These are phyloP conservation scores for Ormosia semicastrata DNA, from an alignment of 306 rosid genomes.

Conservation along the genomic window DNA sequence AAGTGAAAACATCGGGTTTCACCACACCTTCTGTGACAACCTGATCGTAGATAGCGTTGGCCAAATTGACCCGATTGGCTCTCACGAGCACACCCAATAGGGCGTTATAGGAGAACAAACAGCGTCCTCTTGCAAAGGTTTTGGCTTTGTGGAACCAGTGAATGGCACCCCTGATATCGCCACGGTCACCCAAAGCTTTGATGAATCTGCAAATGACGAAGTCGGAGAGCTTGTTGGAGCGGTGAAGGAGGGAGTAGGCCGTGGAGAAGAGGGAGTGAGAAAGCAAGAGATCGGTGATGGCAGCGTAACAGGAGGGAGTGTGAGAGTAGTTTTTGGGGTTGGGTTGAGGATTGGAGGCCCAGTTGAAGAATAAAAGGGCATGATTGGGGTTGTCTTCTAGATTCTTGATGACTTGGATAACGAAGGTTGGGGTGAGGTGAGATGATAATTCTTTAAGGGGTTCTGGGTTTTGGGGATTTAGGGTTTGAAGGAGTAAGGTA, in stretches of 20 bases:
- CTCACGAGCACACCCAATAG: slow-evolving; percentile 48
- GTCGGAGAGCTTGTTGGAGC: slow-evolving; percentile 32
- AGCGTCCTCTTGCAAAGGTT: slow-evolving; percentile 25
- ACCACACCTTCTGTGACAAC: slow-evolving; percentile 32
- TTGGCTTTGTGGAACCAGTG: slow-evolving; percentile 54
- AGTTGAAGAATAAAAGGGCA: slow-evolving; percentile 39
- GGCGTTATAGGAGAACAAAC: slow-evolving; percentile 43
- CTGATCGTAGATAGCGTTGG: slow-evolving; percentile 44
- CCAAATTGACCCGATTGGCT: slow-evolving; percentile 40
- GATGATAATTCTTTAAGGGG: slow-evolving; percentile 34
- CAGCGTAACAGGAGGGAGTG: slow-evolving; percentile 22
- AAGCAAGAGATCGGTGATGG: slow-evolving; percentile 32
- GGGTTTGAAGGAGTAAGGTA: slow-evolving; percentile 37
- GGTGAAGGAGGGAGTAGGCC: slow-evolving; percentile 40
- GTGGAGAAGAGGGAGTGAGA: slow-evolving; percentile 56
- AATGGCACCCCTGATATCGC: slow-evolving; percentile 49
- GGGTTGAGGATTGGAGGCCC: slow-evolving; percentile 31
- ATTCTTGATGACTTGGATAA: slow-evolving; percentile 24
- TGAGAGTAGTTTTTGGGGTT: slow-evolving; percentile 27
- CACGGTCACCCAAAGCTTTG: slow-evolving; percentile 38
- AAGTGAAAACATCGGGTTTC: slow-evolving; percentile 43
- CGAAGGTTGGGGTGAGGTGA: slow-evolving; percentile 26
- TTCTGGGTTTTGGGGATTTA: slow-evolving; percentile 32
- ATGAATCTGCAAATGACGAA: slow-evolving; percentile 39
- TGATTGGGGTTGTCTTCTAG: slow-evolving; percentile 11